phyloP scores from a whole-genome alignment of 306 rosid genomes.

The Trifolium subterraneum region DNA sequence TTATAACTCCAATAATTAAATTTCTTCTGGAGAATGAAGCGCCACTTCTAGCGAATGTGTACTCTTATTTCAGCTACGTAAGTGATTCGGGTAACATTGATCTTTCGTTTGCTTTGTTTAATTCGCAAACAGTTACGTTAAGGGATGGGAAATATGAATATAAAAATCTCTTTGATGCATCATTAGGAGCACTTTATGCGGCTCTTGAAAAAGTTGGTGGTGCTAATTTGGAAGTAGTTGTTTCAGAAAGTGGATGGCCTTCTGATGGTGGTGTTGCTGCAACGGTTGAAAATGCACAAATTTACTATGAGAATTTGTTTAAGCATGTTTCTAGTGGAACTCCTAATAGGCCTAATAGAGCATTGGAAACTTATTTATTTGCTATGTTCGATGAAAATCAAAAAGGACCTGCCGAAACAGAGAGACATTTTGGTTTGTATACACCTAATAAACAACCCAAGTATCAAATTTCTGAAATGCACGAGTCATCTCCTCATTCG shows the following conservation, averaged over 20 bases:
- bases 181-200: constrained; percentile 52
- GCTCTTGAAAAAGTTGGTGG: constrained; percentile 63
- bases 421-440: constrained; percentile 53
- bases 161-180: constrained; percentile 54
- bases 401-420: constrained; percentile 22
- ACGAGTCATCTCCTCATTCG: too few relatives aligned
- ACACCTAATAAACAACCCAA: constrained; percentile 28
- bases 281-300: constrained; percentile 43
- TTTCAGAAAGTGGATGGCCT: constrained; percentile 76
- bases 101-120: constrained; percentile 56
- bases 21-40: constrained; percentile 49
- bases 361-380: constrained; percentile 17
- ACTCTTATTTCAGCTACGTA: constrained; percentile 53
- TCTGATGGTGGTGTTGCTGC: constrained; percentile 53
- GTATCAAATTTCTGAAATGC: too few relatives aligned
- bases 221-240: constrained; percentile 45
- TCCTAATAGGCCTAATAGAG: constrained; percentile 39
- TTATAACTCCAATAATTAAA: constrained; percentile 45
- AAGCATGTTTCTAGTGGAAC: constrained; percentile 49
- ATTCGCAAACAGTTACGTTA: not conserved
- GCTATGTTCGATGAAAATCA: constrained; percentile 55
- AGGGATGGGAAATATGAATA: constrained; percentile 38
- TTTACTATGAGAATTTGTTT: constrained; percentile 56
- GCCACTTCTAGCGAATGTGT: constrained; percentile 70
- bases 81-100: not conserved